phyloP scores from a whole-genome alignment of 1,139 yeast species.

The Geotrichum carabidarum region DNA sequence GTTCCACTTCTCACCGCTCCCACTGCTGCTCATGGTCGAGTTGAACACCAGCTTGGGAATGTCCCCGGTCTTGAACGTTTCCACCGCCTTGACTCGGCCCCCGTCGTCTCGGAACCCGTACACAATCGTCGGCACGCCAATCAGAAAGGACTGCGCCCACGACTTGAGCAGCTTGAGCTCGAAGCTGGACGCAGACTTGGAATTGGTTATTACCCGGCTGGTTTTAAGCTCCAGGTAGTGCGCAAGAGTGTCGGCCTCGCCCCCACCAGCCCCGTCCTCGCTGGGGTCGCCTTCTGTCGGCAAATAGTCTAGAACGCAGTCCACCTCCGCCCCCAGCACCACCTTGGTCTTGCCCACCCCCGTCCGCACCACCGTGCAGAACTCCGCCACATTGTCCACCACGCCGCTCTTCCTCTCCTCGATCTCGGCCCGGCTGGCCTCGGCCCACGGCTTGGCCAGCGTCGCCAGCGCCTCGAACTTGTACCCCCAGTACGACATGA shows the following conservation, averaged over 20 bases:
- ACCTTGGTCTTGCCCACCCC: constrained; percentile 73
- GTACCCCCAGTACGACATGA: constrained; percentile 48
- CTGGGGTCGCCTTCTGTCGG: constrained; percentile 44
- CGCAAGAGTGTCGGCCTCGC: constrained; percentile 30
- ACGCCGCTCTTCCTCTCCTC: constrained; percentile 53
- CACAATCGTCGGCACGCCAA: constrained; percentile 72
- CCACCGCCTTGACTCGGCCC: constrained; percentile 58
- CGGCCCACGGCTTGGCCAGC: constrained; percentile 69
- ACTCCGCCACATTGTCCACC: constrained; percentile 72
- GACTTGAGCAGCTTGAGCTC: constrained; percentile 68
- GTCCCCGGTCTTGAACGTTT: constrained; percentile 70
- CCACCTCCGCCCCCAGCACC: constrained; percentile 84
- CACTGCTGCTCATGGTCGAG: constrained; percentile 29
- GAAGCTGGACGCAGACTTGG: constrained; percentile 53
- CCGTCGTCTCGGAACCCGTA: constrained; percentile 84
- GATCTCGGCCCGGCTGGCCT: constrained; percentile 57
- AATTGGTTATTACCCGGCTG: constrained; percentile 49
- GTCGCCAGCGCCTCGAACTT: constrained; percentile 82
- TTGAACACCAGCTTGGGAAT: constrained; percentile 56
- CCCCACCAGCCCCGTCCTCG: neutral
- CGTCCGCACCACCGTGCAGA: constrained; percentile 69
- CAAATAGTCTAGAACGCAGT: constrained; percentile 77
- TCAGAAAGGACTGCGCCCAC: constrained; percentile 91
- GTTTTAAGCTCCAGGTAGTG: constrained; percentile 90
- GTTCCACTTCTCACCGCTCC: constrained; percentile 40